Conservation (phyloP, 139 green algal species). For the Eudorina sp. region DNA sequence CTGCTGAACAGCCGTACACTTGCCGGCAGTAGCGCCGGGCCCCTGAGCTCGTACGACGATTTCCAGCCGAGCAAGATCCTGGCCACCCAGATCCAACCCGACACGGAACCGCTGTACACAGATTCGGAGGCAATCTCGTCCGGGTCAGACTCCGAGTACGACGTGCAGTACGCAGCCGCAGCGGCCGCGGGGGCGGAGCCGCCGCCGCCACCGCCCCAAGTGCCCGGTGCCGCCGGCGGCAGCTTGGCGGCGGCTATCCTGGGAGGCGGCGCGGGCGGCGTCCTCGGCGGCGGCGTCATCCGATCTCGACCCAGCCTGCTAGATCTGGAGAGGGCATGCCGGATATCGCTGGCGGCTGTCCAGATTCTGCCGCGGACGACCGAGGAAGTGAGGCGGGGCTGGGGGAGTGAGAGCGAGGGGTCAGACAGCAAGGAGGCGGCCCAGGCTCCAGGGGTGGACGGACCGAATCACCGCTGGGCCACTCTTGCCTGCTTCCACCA, state of each 20-base stretch:
- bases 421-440: no score
- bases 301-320: constrained; percentile 11
- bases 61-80: constrained; percentile 45
- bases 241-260: constrained; percentile 8
- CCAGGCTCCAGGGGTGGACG: no score
- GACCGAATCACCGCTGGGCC: no score
- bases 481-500: no score
- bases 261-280: background rate
- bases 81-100: background rate
- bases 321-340: constrained; percentile 38
- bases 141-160: constrained; percentile 15
- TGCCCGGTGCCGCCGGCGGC: constrained; percentile 12
- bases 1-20: constrained; percentile 31
- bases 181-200: background rate
- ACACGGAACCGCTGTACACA: background rate
- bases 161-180: constrained; percentile 33
- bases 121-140: constrained; percentile 29
- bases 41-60: background rate
- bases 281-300: constrained; percentile 1
- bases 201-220: background rate
- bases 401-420: no score
- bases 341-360: constrained; percentile 30
- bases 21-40: background rate
- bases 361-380: constrained; percentile 2
- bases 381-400: constrained; percentile 5